Evolutionary conservation across 306 rosid species (phyloP).

Genomic region (Cicer cuneatum): DNA sequence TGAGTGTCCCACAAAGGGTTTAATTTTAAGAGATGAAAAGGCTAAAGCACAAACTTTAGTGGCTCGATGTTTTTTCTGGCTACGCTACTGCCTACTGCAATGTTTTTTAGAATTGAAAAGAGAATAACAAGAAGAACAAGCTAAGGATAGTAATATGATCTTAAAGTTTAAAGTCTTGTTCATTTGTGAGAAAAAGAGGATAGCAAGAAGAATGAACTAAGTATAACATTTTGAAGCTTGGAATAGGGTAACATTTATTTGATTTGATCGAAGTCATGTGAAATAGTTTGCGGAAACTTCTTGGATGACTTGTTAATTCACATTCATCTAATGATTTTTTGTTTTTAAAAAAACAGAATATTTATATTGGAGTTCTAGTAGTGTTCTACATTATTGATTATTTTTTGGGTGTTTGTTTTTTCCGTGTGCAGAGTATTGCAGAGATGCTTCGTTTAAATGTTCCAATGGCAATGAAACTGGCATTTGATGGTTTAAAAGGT

Average conservation of each 20-base stretch:
- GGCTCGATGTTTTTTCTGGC: neutral
- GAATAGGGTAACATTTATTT: neutral
- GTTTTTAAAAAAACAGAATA: neutral
- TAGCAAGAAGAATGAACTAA: neutral
- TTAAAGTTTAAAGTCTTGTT: neutral
- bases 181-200: neutral
- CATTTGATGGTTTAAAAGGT: slow-evolving; percentile 71
- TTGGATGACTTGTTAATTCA: neutral
- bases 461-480: slow-evolving; percentile 79
- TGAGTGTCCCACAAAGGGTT: neutral
- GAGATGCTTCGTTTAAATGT: slow-evolving; percentile 82
- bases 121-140: neutral
- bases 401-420: slow-evolving; percentile 32
- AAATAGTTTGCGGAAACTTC: neutral
- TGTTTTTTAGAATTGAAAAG: neutral
- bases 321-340: slow-evolving; percentile 2
- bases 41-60: neutral
- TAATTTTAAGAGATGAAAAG: neutral
- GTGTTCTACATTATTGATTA: slow-evolving; percentile 19
- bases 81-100: neutral
- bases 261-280: neutral
- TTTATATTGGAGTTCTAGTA: slow-evolving; percentile 24
- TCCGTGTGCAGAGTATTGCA: slow-evolving; percentile 64
- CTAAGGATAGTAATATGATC: neutral
- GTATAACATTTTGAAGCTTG: slow-evolving; percentile 5